A percentile compares a stretch with the other conserved stretches of the same genome.
phyloP scores from a whole-genome alignment of 106 monocot genomes.

The Allium sativum region DNA sequence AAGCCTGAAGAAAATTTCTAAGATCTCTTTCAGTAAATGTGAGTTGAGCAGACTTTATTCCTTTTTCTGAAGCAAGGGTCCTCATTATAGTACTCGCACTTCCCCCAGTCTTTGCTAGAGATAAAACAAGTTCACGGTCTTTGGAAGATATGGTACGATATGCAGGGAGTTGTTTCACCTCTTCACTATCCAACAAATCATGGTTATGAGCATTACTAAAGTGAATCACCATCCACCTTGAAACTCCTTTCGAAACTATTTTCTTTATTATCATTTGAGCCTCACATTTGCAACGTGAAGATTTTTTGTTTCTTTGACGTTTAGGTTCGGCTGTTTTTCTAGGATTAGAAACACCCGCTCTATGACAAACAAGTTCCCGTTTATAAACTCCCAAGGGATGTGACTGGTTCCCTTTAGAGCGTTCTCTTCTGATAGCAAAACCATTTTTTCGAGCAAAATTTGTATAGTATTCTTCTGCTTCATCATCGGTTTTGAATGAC shows the following conservation, averaged over 20 bases:
- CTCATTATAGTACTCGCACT: constrained; percentile 67
- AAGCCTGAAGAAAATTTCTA: constrained; percentile 70
- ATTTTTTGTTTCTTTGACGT: constrained; percentile 76
- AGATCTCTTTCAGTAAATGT: constrained; percentile 77
- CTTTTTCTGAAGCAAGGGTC: constrained; percentile 57
- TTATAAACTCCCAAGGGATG: constrained; percentile 76
- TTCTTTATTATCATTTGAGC: constrained; percentile 85
- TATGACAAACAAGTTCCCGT: constrained; percentile 70
- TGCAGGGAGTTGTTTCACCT: constrained; percentile 67
- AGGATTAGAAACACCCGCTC: constrained; percentile 57
- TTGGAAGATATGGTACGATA: constrained; percentile 63
- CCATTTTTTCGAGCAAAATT: constrained; percentile 68
- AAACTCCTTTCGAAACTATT: constrained; percentile 41
- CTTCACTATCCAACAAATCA: constrained; percentile 57
- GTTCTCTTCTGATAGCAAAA: constrained; percentile 60
- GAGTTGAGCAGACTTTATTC: constrained; percentile 32
- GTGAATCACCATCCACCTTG: constrained; percentile 63
- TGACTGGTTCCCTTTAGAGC: constrained; percentile 59
- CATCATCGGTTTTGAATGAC: constrained; percentile 58
- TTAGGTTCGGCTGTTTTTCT: constrained; percentile 60
- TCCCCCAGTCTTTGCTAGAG: constrained; percentile 42
- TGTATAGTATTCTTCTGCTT: constrained; percentile 64
- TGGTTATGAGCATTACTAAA: constrained; percentile 73
- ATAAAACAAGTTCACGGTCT: constrained; percentile 53
- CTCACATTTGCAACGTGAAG: constrained; percentile 65